phyloP scores from a whole-genome alignment of 805 yeast species.

The Yarrowia porcina region DNA sequence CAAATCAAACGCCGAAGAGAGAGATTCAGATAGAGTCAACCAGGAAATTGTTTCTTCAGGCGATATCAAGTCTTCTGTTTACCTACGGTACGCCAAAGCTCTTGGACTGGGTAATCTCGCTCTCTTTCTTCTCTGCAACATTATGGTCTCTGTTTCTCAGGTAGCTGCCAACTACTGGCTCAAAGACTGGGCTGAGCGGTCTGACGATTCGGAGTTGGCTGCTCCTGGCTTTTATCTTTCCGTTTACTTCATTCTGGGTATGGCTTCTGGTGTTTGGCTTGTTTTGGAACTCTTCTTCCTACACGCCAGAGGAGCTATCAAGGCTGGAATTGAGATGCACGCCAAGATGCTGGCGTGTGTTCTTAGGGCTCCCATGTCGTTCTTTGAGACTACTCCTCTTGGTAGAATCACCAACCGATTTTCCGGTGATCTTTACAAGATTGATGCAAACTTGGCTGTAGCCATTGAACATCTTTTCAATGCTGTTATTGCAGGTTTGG shows the following conservation, averaged over 20 bases:
- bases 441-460: constrained; percentile 63
- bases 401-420: constrained; percentile 89
- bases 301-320: constrained; percentile 45
- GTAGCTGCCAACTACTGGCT: constrained; percentile 77
- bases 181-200: constrained; percentile 84
- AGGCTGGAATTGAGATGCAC: constrained; percentile 48
- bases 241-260: constrained; percentile 66
- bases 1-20: not conserved
- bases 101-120: constrained; percentile 46
- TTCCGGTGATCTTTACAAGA: constrained; percentile 82
- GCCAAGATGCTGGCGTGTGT: constrained; percentile 69
- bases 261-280: constrained; percentile 46
- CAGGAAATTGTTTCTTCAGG: constrained; percentile 17
- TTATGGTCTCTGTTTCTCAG: constrained; percentile 49
- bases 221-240: constrained; percentile 62
- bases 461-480: constrained; percentile 41
- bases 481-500: constrained; percentile 40
- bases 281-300: constrained; percentile 56
- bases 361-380: constrained; percentile 86
- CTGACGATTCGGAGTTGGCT: constrained; percentile 53
- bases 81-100: constrained; percentile 70
- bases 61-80: constrained; percentile 59
- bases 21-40: not conserved
- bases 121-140: constrained; percentile 39
- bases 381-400: constrained; percentile 92